These are phyloP conservation scores for Hypoxylon sp. DNA, from an alignment of 2,329 filamentous ascomycete species.

Conservation along the genomic window DNA sequence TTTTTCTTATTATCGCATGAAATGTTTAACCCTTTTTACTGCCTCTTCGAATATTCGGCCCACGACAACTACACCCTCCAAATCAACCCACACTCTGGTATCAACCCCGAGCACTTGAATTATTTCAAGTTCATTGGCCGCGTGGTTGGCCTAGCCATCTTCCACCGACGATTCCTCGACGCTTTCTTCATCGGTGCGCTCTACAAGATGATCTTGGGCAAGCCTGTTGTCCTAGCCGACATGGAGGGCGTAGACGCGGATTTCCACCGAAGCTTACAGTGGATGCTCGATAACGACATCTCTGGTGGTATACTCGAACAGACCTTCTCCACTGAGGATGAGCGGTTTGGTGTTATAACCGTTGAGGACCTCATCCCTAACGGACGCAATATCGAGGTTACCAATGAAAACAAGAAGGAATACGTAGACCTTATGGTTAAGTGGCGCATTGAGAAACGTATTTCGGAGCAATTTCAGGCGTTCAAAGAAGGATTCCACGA, in stretches of 20 bases:
- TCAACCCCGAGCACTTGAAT: constrained; percentile 98
- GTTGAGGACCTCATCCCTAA: constrained; percentile 94
- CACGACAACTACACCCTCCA: constrained; percentile 99
- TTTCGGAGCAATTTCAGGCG: constrained; percentile 97
- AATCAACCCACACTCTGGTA: constrained; percentile 99
- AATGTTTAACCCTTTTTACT: constrained; percentile 99
- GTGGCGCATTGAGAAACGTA: constrained; percentile 99
- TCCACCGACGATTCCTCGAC: constrained; percentile 96
- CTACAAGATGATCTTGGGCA: constrained; percentile 99
- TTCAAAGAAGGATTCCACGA: constrained; percentile 99
- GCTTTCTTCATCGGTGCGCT: constrained; percentile 99
- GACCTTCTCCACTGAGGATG: constrained; percentile 97
- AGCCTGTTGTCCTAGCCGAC: constrained; percentile 89
- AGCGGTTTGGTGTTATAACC: constrained; percentile 93
- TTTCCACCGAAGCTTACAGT: constrained; percentile 95
- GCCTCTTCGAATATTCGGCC: constrained; percentile 98
- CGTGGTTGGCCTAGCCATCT: constrained; percentile 96
- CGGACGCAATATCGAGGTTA: constrained; percentile 93
- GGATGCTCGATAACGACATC: constrained; percentile 99
- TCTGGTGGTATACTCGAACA: constrained; percentile 91
- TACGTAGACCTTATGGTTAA: constrained; percentile 99
- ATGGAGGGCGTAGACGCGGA: constrained; percentile 99
- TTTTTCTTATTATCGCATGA: constrained; percentile 99
- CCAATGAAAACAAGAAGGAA: constrained; percentile 98
- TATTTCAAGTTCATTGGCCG: constrained; percentile 99